Evolutionary conservation across 2,329 filamentous ascomycete species (phyloP), one percentile per base, ranked within the genome.

Genomic region (Corinectria fuckeliana): DNA sequence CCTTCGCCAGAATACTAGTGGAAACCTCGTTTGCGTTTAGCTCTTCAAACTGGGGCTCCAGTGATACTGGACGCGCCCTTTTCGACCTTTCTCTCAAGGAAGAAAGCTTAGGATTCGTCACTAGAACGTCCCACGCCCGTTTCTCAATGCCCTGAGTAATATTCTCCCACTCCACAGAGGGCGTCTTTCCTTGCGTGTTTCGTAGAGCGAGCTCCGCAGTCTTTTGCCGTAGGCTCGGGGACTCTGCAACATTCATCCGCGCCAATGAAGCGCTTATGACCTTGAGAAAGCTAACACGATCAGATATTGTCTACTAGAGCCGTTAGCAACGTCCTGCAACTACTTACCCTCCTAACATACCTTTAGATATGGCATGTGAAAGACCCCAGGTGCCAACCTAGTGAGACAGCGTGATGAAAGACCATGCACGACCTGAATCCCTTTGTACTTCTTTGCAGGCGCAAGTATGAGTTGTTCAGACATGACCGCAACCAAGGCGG

Each of bases 301-400:
- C 64, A 10, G 66, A 62, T 34, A 76, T 30, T 7, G 48, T 50
- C 75, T 76, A 10, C 45, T 36, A 4, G 11, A 26, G 16, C 14
- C 4, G 16, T 71, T 26, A 71, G 63, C 7, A 16, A 13, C 11
- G 14, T 18, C 6, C 4, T 3, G n/a, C 5, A 5, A 16, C 8
- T 1, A 5, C 26, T 16, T 16, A 4, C 14, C 5, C 8, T 18
- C 8, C 8, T 11, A 2, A 18, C 56, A 32, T 66, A 77, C 77
- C 63, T 71, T 71, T 11, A 78, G 65, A 64, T 77, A 77, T 14
- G 68, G 63, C 23, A 74, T 64, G 49, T 77, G 64, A 25, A 79
- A 78, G 14, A 78, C 74, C 14, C 74, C 74, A 0, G 77, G 77
- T 4, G 69, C 69, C 5, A 78, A 44, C 3, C 55, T 57, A 2